A percentile compares a stretch with the other conserved stretches of the same genome.
Evolutionary conservation across 2,329 filamentous ascomycete genomes (phyloP).

Genomic region (Trichoderma atrobrunneum): DNA sequence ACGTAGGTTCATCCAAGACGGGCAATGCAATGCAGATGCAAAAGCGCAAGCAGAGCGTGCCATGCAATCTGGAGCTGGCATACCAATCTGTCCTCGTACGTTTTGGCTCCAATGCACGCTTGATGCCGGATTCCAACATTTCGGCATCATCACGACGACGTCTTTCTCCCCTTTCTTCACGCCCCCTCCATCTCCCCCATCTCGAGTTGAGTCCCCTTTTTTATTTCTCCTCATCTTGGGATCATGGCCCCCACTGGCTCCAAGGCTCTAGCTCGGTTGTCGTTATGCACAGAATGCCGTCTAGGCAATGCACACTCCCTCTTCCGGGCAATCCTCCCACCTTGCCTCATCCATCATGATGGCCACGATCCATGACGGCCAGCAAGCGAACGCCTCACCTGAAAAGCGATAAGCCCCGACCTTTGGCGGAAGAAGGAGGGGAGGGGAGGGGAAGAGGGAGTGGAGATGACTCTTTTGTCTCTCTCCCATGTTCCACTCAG

Average conservation of each 20-base stretch:
- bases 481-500: background rate
- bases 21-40: background rate
- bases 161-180: background rate
- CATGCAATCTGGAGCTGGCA: background rate
- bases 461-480: background rate
- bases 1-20: background rate
- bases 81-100: background rate
- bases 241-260: background rate
- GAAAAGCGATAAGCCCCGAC: constrained; percentile 17
- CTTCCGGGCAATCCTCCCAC: background rate
- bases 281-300: constrained; percentile 12
- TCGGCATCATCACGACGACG: background rate
- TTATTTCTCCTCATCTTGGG: constrained; percentile 2
- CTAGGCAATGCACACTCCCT: constrained; percentile 7
- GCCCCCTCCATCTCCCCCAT: constrained; percentile 1
- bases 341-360: background rate
- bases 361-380: constrained; percentile 16
- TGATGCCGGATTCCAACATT: constrained; percentile 16
- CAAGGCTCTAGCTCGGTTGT: background rate
- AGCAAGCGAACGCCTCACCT: constrained; percentile 19
- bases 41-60: background rate
- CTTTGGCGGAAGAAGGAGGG: background rate
- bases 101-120: constrained; percentile 5
- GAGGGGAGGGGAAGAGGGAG: background rate
- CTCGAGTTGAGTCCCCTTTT: background rate